A percentile compares a stretch with the other conserved stretches of the same genome.
Evolutionary conservation across 352 stramenopile species (phyloP).

Genomic region (Pelagophyceae sp.): DNA sequence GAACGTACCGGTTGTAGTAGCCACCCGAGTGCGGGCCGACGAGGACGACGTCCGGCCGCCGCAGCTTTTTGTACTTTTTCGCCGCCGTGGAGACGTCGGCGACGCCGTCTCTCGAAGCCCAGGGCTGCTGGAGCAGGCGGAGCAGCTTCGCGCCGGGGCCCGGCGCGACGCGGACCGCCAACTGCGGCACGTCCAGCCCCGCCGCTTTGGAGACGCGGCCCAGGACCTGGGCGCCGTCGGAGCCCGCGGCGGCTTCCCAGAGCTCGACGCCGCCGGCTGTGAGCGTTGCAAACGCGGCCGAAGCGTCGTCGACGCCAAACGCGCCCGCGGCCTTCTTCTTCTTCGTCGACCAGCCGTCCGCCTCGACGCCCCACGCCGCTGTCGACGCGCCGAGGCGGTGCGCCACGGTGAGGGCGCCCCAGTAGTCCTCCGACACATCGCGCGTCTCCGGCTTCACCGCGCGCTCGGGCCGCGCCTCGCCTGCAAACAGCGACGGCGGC

Average conservation of each 20-base stretch:
- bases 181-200: not conserved
- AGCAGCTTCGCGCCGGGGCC: not conserved
- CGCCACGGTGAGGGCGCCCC: not conserved
- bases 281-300: not conserved
- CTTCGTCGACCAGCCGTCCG: not conserved
- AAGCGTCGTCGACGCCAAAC: not conserved
- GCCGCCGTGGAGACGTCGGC: not conserved
- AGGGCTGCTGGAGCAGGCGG: not conserved
- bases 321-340: not conserved
- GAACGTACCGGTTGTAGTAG: not conserved
- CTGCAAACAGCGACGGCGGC: not conserved
- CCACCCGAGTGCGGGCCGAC: not conserved
- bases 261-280: not conserved
- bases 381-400: constrained; percentile 2
- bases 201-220: not conserved
- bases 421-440: not conserved
- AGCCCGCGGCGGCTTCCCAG: not conserved
- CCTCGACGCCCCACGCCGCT: not conserved
- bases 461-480: not conserved
- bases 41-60: not conserved
- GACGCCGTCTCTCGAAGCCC: not conserved
- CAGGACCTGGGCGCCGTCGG: not conserved
- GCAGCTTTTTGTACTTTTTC: not conserved
- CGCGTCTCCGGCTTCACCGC: not conserved
- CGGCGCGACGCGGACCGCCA: not conserved